Percentiles rank a stretch among this genome's conserved stretches.
phyloP scores from a whole-genome alignment of 768 basidiomycete genomes.

The Hygrocybe coccinea region DNA sequence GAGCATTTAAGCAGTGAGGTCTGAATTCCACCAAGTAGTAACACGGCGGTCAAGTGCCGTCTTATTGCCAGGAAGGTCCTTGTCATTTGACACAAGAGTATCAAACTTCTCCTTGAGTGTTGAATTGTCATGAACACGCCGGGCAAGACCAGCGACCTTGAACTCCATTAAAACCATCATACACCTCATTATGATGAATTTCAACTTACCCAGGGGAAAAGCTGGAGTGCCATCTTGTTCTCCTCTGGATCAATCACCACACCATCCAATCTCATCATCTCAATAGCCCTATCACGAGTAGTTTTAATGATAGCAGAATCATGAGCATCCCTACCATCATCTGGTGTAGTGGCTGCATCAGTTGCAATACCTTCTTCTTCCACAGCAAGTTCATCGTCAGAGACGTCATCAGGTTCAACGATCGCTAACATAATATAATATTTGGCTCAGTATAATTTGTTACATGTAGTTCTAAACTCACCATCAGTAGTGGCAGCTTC shows the following conservation, averaged over 20 bases:
- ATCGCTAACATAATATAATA: too few species aligned
- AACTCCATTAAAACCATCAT: too few species aligned
- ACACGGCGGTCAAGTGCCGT: conserved; percentile 13
- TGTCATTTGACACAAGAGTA: conserved; percentile 14
- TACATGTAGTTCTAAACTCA: neutral
- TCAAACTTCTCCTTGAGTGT: conserved; percentile 25
- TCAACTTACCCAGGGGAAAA: conserved; percentile 13
- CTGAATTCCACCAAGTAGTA: neutral
- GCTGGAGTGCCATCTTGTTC: conserved; percentile 11
- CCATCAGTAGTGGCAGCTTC: too few species aligned
- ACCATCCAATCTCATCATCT: neutral
- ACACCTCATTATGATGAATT: too few species aligned
- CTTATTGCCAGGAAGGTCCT: conserved; percentile 10
- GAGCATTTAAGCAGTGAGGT: conserved; percentile 20
- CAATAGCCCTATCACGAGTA: conserved; percentile 10
- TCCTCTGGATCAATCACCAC: conserved; percentile 8
- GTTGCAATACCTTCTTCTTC: conserved; percentile 7
- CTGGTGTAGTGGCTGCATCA: conserved; percentile 1
- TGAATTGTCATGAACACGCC: conserved; percentile 21
- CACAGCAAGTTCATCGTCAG: conserved; percentile 7
- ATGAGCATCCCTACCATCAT: conserved; percentile 17
- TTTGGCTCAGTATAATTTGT: neutral
- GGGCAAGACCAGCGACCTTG: conserved; percentile 22
- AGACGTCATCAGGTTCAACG: neutral
- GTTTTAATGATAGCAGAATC: conserved; percentile 14